Percentiles rank a stretch among this genome's conserved stretches.
Evolutionary conservation across 2,329 filamentous ascomycete genomes (phyloP).

Genomic region (Clarireedia homoeocarpa): DNA sequence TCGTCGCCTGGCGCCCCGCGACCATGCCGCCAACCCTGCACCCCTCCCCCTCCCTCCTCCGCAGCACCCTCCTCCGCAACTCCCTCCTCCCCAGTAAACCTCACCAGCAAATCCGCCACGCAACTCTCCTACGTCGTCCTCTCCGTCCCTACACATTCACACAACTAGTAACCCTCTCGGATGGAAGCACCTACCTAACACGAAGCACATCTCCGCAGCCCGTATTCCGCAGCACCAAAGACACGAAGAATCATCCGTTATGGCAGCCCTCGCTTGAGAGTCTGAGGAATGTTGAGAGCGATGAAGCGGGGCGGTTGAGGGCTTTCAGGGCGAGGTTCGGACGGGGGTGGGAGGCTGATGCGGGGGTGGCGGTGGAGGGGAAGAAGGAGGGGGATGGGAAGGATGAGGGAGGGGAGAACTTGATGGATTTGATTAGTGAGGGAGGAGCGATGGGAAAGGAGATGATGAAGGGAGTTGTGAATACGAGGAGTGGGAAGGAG

Average conservation of each 20-base stretch:
- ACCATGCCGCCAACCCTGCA: slow-evolving; percentile 1
- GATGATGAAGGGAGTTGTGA: slow-evolving; percentile 24
- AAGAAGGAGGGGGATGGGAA: slow-evolving; percentile 35
- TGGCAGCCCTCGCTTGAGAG: slow-evolving; percentile 85
- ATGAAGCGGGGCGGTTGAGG: slow-evolving; percentile 84
- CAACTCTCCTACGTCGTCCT: slow-evolving; percentile 79
- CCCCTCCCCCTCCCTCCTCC: slow-evolving; percentile 13
- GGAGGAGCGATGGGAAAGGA: slow-evolving; percentile 12
- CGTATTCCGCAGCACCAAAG: slow-evolving; percentile 58
- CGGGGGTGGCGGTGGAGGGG: slow-evolving; percentile 26
- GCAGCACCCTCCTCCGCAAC: not conserved
- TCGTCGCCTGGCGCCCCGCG: no score
- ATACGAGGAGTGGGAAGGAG: slow-evolving; percentile 18
- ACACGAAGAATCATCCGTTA: slow-evolving; percentile 78
- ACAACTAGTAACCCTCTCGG: slow-evolving; percentile 85
- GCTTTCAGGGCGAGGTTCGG: slow-evolving; percentile 84
- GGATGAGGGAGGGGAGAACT: slow-evolving; percentile 37
- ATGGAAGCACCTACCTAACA: slow-evolving; percentile 77
- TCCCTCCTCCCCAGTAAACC: not conserved
- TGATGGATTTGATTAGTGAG: slow-evolving; percentile 49
- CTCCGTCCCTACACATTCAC: slow-evolving; percentile 93
- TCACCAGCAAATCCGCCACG: slow-evolving; percentile 48
- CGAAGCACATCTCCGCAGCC: slow-evolving; percentile 66
- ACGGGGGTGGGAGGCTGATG: slow-evolving; percentile 64
- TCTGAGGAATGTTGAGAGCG: slow-evolving; percentile 81